These are phyloP conservation scores for Leavenworthia alabamica DNA, from an alignment of 345 rosid species.

Conservation along the genomic window DNA sequence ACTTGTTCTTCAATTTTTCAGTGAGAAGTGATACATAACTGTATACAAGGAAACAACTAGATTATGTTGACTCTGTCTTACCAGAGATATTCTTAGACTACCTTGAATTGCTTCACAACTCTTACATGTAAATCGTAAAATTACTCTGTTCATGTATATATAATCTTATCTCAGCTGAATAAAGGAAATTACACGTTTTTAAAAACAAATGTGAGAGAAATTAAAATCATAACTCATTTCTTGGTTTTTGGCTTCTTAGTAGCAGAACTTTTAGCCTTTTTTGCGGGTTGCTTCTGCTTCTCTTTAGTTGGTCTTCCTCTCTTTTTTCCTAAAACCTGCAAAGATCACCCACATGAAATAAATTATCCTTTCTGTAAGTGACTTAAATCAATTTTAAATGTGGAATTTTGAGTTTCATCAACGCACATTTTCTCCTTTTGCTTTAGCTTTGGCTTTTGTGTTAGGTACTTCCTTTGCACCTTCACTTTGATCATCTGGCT, in stretches of 20 bases:
- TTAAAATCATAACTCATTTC: conserved; percentile 29
- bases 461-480: conserved; percentile 40
- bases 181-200: no score
- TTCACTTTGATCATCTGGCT: conserved; percentile 48
- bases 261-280: conserved; percentile 42
- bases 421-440: conserved; percentile 48
- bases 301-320: conserved; percentile 46
- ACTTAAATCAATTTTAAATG: neutral
- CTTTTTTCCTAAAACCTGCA: conserved; percentile 54
- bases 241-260: conserved; percentile 34
- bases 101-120: conserved; percentile 11
- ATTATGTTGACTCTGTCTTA: neutral
- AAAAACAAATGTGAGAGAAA: neutral
- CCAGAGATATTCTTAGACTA: conserved; percentile 7
- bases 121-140: conserved; percentile 12
- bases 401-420: neutral
- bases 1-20: conserved; percentile 13
- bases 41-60: neutral
- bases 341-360: conserved; percentile 1
- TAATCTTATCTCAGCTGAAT: neutral
- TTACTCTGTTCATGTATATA: no score
- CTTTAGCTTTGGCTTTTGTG: conserved; percentile 53
- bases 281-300: conserved; percentile 56
- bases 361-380: neutral
- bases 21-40: neutral